These are phyloP conservation scores for Apiospora kogelbergensis DNA, from an alignment of 2,329 filamentous ascomycete species.

Conservation along the genomic window DNA sequence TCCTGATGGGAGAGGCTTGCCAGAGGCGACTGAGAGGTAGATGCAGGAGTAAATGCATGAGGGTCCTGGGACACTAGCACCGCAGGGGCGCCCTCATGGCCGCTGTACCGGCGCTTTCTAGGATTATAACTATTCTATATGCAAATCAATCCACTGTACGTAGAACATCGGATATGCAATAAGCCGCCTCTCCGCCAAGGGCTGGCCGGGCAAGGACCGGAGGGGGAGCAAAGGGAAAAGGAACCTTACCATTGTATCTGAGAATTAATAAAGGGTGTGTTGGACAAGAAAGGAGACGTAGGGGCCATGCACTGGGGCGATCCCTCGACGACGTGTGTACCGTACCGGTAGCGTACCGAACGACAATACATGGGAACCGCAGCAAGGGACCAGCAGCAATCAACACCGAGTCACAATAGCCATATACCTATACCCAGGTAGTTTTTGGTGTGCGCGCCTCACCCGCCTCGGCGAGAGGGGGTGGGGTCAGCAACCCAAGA, in stretches of 20 bases:
- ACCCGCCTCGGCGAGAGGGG: conserved; percentile 26
- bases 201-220: conserved; percentile 15
- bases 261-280: conserved; percentile 30
- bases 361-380: conserved; percentile 21
- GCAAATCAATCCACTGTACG: conserved; percentile 34
- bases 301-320: conserved; percentile 28
- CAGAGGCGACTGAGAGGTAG: conserved; percentile 23
- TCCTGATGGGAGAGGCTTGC: conserved; percentile 26
- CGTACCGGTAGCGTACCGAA: conserved; percentile 11
- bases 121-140: conserved; percentile 37
- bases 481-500: conserved; percentile 24
- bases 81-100: conserved; percentile 36
- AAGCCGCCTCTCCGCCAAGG: conserved; percentile 27
- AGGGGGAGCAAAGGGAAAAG: conserved; percentile 27
- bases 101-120: conserved; percentile 45
- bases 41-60: conserved; percentile 25
- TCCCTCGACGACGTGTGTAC: conserved; percentile 19
- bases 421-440: conserved; percentile 6
- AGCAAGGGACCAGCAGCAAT: conserved; percentile 11
- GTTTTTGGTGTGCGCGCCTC: conserved; percentile 26
- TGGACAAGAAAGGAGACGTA: conserved; percentile 30
- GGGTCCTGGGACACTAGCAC: conserved; percentile 36
- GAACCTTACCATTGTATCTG: conserved; percentile 36
- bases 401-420: conserved; percentile 14
- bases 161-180: conserved; percentile 29